Base-by-base conservation (phyloP, 306 rosid species). In the Luffa acutangula region DNA sequence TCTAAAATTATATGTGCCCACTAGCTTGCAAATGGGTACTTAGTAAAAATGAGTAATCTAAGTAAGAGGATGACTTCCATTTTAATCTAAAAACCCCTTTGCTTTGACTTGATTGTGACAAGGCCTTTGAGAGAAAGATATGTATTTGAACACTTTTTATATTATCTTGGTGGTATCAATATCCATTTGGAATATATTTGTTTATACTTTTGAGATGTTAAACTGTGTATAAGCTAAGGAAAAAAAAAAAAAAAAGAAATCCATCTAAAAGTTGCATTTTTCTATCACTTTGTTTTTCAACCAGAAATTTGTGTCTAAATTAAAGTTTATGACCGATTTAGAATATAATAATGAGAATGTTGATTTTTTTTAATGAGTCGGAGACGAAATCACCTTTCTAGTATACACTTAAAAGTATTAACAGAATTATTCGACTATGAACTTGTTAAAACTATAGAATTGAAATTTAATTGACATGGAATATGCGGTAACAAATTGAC, bases 41-140 rank as follows among this genome's bases (percentile, higher is more conserved):
- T 46, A 45, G 41, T 72, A 46, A 33, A 72, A 72, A 46, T 72
- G 37, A 43, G 76, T 70, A 70, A 9, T 70, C 53, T 45, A 72
- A 66, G 77, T 72, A 72, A 72, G 39, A 72, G 46, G 57, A 72
- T 48, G 77, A 45, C 58, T 72, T 72, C 42, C 77, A 72, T 20
- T 72, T 21, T 20, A 72, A 72, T 48, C 39, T 46, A 72, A 11
- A 71, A 21, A 18, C 37, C 72, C 72, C 12, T 17, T 70, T 43
- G 48, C 74, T 20, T 70, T 45, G 39, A 71, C 76, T 71, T 71
- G 76, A 48, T 72, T 72, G 58, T 72, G 77, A 72, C 77, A 21
- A 48, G 54, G 37, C 36, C 53, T 46, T 71, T 37, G 5, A 37
- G 42, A 65, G 46, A 39, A 39, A 37, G 73, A 37, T 65, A 66